Evolutionary conservation across 1,284 basidiomycete species (phyloP).

Genomic region (Microbotryum scabiosae): DNA sequence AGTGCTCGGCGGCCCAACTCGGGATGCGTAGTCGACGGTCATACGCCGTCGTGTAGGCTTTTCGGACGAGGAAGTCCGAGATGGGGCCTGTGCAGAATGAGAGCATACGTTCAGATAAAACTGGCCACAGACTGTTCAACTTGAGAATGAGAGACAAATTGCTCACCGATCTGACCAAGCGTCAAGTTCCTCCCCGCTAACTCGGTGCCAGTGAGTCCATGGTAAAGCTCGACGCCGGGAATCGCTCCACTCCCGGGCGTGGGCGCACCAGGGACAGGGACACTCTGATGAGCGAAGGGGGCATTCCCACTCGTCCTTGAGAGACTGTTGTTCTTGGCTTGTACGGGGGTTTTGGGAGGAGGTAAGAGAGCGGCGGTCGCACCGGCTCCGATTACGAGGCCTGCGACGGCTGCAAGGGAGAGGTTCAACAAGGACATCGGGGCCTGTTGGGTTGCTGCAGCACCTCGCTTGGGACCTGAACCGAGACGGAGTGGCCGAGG

Average conservation of each 20-base stretch:
- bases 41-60: slow-evolving; percentile 51
- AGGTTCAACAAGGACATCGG: slow-evolving; percentile 17
- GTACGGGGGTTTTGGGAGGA: not conserved
- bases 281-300: not conserved
- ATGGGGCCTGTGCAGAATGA: slow-evolving; percentile 25
- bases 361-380: slow-evolving; percentile 8
- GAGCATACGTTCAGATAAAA: not conserved
- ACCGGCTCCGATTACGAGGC: slow-evolving; percentile 24
- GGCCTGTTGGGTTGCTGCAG: not conserved
- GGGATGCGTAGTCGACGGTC: slow-evolving; percentile 85
- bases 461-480: not conserved
- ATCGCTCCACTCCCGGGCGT: not conserved
- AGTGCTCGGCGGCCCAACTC: slow-evolving; percentile 54
- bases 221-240: slow-evolving; percentile 9
- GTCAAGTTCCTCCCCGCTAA: slow-evolving; percentile 6
- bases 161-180: slow-evolving; percentile 18
- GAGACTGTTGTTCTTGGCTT: not conserved
- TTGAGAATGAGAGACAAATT: not conserved
- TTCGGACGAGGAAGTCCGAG: slow-evolving; percentile 29
- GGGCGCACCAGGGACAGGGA: not conserved
- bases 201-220: slow-evolving; percentile 12
- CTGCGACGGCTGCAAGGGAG: slow-evolving; percentile 18
- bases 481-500: not conserved
- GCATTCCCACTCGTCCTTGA: not conserved
- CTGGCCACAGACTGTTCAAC: no score